Percentiles rank a stretch among this genome's conserved stretches.
Conservation (phyloP, 306 rosid species). For the Corylus americana region DNA sequence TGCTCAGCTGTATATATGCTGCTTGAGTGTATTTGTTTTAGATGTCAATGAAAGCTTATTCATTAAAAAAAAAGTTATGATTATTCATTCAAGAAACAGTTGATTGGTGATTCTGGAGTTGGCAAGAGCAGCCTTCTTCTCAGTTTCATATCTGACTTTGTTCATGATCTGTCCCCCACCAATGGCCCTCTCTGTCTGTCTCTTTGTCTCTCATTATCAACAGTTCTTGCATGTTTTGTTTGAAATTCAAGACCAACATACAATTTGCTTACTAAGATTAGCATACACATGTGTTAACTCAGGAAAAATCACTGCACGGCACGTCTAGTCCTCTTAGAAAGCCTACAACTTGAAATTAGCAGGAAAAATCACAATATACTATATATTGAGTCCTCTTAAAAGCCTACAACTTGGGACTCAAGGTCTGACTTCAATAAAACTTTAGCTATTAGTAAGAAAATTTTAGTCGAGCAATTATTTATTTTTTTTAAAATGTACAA, state of each 20-base stretch:
- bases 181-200: conserved; percentile 39
- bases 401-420: no score
- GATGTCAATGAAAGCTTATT: no score
- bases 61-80: conserved; percentile 38
- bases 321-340: no score
- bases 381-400: no score
- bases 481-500: background rate
- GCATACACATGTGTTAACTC: no score
- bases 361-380: no score
- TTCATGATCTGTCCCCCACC: conserved; percentile 79
- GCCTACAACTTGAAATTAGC: no score
- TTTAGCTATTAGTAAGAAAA: background rate
- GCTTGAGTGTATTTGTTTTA: no score
- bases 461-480: background rate
- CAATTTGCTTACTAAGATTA: no score
- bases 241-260: background rate
- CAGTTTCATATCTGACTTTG: conserved; percentile 71
- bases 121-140: conserved; percentile 95
- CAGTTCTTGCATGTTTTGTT: background rate
- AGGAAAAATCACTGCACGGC: no score
- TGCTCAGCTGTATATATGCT: no score
- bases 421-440: no score
- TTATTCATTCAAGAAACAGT: conserved; percentile 81
- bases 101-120: conserved; percentile 96
- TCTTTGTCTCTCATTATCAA: background rate